These are phyloP conservation scores for Leccinum subspadiceum DNA, from an alignment of 1,284 basidiomycete genomes.

Conservation along the genomic window DNA sequence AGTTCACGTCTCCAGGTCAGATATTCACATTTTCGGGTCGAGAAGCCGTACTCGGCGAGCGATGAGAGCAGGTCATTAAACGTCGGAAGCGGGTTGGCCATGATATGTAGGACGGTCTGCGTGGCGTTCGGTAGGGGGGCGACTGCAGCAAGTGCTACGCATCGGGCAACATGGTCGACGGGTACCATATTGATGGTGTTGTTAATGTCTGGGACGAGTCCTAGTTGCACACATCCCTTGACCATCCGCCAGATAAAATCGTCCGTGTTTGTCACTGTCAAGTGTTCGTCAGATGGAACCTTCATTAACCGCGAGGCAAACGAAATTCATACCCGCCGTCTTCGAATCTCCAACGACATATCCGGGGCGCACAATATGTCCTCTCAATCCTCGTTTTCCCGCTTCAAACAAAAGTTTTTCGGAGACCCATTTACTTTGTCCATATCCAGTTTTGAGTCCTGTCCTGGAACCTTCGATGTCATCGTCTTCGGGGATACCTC, in stretches of 20 bases:
- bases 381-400: constrained; percentile 81
- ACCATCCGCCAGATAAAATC: constrained; percentile 99
- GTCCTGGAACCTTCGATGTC: constrained; percentile 85
- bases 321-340: constrained; percentile 66
- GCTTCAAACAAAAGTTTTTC: constrained; percentile 94
- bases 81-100: constrained; percentile 83
- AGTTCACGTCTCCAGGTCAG: constrained; percentile 88
- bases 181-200: constrained; percentile 99
- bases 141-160: constrained; percentile 72
- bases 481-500: constrained; percentile 86
- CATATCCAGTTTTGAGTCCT: constrained; percentile 90
- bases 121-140: constrained; percentile 48
- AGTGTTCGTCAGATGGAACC: constrained; percentile 14
- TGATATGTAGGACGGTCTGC: constrained; percentile 83
- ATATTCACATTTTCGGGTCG: constrained; percentile 82
- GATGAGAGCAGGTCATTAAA: constrained; percentile 88
- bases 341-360: constrained; percentile 95
- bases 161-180: constrained; percentile 93
- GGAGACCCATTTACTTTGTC: constrained; percentile 98
- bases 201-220: constrained; percentile 95
- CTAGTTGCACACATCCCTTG: constrained; percentile 96
- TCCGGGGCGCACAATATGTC: constrained; percentile 89
- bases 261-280: constrained; percentile 92
- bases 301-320: not conserved
- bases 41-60: constrained; percentile 80